Percentiles rank a stretch among this genome's conserved stretches.
These are phyloP conservation scores for Symbiodinium natans DNA, from an alignment of 73 alveolate genomes.

Conservation along the genomic window DNA sequence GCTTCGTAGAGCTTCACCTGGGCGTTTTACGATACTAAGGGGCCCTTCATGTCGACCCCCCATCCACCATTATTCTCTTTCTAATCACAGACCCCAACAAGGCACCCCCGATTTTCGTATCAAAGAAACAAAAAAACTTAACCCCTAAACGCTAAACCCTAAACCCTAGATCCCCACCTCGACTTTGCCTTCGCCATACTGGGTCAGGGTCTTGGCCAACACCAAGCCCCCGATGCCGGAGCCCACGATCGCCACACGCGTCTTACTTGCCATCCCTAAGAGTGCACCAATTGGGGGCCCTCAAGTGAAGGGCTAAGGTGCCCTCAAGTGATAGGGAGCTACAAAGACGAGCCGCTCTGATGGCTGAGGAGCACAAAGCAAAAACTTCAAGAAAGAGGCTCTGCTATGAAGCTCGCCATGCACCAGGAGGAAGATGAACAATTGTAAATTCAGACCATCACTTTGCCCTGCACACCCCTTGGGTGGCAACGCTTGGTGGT, in stretches of 20 bases:
- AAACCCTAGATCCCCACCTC: background rate
- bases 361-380: no score
- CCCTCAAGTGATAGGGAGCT: no score
- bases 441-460: no score
- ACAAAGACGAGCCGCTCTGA: no score
- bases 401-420: no score
- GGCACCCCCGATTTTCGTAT: background rate
- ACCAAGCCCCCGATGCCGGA: slow-evolving; percentile 27
- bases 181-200: slow-evolving; percentile 1
- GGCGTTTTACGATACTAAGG: background rate
- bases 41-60: background rate
- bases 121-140: background rate
- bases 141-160: background rate
- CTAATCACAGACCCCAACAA: background rate
- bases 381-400: no score
- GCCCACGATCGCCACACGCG: slow-evolving; percentile 2
- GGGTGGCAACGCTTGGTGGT: no score
- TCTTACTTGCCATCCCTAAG: no score
- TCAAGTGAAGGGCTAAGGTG: no score
- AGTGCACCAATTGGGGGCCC: no score
- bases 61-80: background rate
- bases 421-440: no score
- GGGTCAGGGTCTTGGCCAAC: slow-evolving; percentile 41
- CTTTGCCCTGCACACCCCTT: no score
- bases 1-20: slow-evolving; percentile 31